Evolutionary conservation across 192 early-diverging fungal genomes (phyloP), one percentile per base, ranked within the genome.

Genomic region (Helicostylum pulchrum): DNA sequence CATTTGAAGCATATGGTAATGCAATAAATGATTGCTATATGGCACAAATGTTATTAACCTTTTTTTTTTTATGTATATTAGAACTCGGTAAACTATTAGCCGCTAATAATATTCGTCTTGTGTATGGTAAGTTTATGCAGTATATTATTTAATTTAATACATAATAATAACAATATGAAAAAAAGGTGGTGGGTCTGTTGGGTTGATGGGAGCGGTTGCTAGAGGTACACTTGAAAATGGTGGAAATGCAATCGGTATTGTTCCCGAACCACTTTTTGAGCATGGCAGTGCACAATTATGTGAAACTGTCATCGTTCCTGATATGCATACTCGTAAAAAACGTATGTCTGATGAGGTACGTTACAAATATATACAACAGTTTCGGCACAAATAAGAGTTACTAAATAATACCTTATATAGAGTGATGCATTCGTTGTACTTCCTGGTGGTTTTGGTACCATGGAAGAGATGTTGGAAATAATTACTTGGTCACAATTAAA

Each of bases 171-270:
- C 11, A 0, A 4, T 12, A 9, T 12, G 7, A 26, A 26, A 26
- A 26, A 46, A 44, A 80, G 82, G 85, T 19, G 87, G 88, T 30
- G 88, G 88, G 20, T 77, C 70, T 2, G 58, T 70, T 15, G 88
- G 94, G 3, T 65, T 94, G 53, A 96, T 96, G 94, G 94, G 94
- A 14, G 77, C 79, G 0, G 82, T 94, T 39, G 93, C 94, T n/a
- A 67, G 73, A 23, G 73, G 88, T 20, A 87, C 86, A 0, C 56
- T 76, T 14, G 78, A 81, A 31, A 80, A 65, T 39, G 80, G 80
- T 7, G 92, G 88, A 36, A 65, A 77, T 1, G 90, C 91, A 9
- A 70, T 89, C 26, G 92, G 91, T 50, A 81, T 96, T 44, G 87
- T 90, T 32, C 94, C 94, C 2, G 76, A 78, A 34, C 78, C 88